Conservation (phyloP, 1,139 yeast species). For the Yamadazyma mexicana region DNA sequence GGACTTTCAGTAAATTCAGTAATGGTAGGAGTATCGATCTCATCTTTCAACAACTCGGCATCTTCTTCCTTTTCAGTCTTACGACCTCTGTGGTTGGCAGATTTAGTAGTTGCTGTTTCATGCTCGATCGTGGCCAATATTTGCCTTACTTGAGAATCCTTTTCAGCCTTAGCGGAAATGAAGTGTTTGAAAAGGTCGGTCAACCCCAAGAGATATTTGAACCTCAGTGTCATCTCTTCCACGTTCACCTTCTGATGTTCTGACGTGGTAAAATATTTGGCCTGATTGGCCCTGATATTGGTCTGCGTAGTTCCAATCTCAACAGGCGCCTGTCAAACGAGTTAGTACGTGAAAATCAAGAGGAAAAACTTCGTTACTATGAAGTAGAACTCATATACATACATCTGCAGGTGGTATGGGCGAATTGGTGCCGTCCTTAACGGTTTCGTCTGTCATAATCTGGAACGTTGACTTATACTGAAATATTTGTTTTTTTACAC, state of each 20-base stretch:
- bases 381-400: too few species aligned
- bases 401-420: background rate
- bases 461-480: slow-evolving; percentile 1
- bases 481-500: slow-evolving; percentile 3
- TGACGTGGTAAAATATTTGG: slow-evolving; percentile 47
- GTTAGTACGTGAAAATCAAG: slow-evolving; percentile 2
- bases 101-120: slow-evolving; percentile 14
- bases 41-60: slow-evolving; percentile 61
- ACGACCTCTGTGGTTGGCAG: slow-evolving; percentile 41
- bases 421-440: slow-evolving; percentile 1
- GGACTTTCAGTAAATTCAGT: slow-evolving; percentile 70
- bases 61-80: slow-evolving; percentile 73
- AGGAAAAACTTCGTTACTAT: too few species aligned
- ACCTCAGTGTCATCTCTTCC: slow-evolving; percentile 58
- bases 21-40: slow-evolving; percentile 40
- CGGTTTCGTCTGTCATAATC: slow-evolving; percentile 4
- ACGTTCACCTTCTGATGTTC: slow-evolving; percentile 51
- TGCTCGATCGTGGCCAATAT: slow-evolving; percentile 42
- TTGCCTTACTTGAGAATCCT: slow-evolving; percentile 56
- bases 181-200: slow-evolving; percentile 71
- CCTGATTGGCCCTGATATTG: slow-evolving; percentile 17
- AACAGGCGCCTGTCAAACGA: background rate
- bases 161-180: slow-evolving; percentile 63
- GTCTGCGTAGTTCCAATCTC: slow-evolving; percentile 12
- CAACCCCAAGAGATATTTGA: slow-evolving; percentile 63